A percentile compares a stretch with the other conserved stretches of the same genome.
Conservation (phyloP, 352 stramenopile genomes). For the Phytophthora niederhauseri region DNA sequence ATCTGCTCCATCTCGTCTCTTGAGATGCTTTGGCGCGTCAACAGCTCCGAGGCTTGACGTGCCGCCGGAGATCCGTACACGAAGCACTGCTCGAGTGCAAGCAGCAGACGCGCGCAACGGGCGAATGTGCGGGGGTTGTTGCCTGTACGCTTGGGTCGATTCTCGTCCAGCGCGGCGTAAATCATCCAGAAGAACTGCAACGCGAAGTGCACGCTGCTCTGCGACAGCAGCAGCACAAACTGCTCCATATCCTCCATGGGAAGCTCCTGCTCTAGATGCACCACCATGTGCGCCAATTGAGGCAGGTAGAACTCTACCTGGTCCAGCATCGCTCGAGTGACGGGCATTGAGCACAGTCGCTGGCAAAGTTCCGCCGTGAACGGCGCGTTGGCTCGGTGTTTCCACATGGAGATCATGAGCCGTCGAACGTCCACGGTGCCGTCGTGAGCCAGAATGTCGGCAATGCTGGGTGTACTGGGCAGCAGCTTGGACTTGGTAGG, state of each 20-base stretch:
- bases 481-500: constrained; percentile 23
- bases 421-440: constrained; percentile 70
- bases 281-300: constrained; percentile 84
- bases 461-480: constrained; percentile 22
- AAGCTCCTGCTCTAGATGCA: constrained; percentile 81
- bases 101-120: constrained; percentile 71
- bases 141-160: constrained; percentile 69
- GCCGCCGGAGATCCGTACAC: constrained; percentile 74
- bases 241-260: constrained; percentile 80
- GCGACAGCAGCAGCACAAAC: constrained; percentile 75
- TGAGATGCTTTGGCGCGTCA: constrained; percentile 70
- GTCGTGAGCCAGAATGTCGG: constrained; percentile 46
- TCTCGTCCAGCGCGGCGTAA: constrained; percentile 79
- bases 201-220: constrained; percentile 82
- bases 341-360: constrained; percentile 54
- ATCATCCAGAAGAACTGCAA: constrained; percentile 89
- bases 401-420: constrained; percentile 82
- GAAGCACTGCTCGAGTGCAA: constrained; percentile 81
- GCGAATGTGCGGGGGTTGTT: constrained; percentile 71
- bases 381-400: constrained; percentile 56
- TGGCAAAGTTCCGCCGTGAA: constrained; percentile 72
- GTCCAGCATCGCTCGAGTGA: constrained; percentile 63
- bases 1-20: constrained; percentile 77
- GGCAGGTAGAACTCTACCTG: constrained; percentile 85
- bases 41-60: constrained; percentile 60